These are phyloP conservation scores for Draba incana DNA, from an alignment of 345 rosid genomes.

Conservation along the genomic window DNA sequence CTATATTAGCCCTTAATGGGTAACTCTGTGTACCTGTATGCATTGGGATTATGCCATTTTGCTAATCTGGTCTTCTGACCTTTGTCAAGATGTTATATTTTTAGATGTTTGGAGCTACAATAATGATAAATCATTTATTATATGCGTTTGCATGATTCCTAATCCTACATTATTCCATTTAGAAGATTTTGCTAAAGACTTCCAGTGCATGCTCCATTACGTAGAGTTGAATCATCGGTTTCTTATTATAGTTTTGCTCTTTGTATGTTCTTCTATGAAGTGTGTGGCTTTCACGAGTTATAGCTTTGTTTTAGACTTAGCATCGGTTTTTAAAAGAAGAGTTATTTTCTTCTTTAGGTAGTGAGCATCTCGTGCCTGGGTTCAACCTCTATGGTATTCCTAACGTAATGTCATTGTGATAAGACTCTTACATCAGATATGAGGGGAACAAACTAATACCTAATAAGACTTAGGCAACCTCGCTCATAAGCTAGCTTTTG, in stretches of 20 bases:
- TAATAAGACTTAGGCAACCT: slow-evolving; percentile 1
- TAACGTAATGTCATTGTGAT: not conserved
- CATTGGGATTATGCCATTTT: not conserved
- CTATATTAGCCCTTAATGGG: not conserved
- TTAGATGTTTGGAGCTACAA: no score
- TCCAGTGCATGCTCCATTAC: not conserved
- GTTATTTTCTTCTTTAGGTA: not conserved
- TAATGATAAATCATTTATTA: no score
- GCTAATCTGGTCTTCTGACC: not conserved
- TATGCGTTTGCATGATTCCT: no score
- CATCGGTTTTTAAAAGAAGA: not conserved
- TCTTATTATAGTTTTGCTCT: not conserved
- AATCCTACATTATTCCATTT: not conserved
- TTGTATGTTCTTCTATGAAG: not conserved
- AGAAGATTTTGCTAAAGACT: not conserved
- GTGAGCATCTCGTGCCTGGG: not conserved
- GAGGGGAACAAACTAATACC: not conserved
- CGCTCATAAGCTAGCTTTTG: slow-evolving; percentile 9
- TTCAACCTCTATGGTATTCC: not conserved
- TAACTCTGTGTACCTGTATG: not conserved
- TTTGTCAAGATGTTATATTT: not conserved
- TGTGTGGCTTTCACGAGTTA: slow-evolving; percentile 2
- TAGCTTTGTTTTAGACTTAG: not conserved
- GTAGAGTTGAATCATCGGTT: not conserved
- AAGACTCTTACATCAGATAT: not conserved